phyloP scores from a whole-genome alignment of 1,284 basidiomycete species.

The Cerrena zonata region DNA sequence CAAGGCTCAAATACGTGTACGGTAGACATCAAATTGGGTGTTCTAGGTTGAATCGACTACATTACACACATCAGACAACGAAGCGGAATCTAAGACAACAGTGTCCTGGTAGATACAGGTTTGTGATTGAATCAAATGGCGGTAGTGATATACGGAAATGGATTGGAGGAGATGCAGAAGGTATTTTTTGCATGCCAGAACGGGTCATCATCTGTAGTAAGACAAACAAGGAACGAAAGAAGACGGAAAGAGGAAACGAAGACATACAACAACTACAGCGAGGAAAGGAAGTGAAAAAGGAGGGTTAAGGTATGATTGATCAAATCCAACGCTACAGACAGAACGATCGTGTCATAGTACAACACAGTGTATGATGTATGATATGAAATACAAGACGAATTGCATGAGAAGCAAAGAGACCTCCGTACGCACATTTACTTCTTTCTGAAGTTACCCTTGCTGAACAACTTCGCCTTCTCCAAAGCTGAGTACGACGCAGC shows the following conservation, averaged over 20 bases:
- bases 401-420: neutral
- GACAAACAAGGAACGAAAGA: neutral
- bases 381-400: neutral
- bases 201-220: neutral
- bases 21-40: too few relatives aligned
- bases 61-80: neutral
- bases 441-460: conserved; percentile 66
- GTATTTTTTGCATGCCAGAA: neutral
- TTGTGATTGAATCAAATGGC: too few relatives aligned
- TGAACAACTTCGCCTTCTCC: conserved; percentile 89
- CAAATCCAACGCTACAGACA: neutral
- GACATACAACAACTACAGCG: neutral
- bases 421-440: conserved; percentile 25
- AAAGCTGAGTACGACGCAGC: conserved; percentile 51
- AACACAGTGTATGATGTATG: neutral
- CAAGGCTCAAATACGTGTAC: too few relatives aligned
- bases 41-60: too few relatives aligned
- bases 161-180: neutral
- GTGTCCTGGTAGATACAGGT: neutral
- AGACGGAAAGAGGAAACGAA: neutral
- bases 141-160: neutral
- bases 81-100: neutral
- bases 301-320: neutral
- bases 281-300: neutral
- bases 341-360: neutral